Conservation (phyloP, 495 filamentous ascomycete species). For the Rostrohypoxylon terebratum region DNA sequence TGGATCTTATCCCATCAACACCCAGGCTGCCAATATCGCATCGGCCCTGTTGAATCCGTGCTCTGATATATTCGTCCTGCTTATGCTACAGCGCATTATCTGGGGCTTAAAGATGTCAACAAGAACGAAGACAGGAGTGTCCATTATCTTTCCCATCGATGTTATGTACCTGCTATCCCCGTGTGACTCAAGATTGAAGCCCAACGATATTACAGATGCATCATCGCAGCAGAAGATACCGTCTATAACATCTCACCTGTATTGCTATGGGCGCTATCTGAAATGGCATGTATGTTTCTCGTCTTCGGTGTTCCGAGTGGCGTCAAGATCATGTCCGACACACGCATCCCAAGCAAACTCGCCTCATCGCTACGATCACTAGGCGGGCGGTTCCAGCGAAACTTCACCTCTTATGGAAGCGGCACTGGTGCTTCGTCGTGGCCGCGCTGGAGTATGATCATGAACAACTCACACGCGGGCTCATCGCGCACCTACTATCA, state of each 20-base stretch:
- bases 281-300: conserved; percentile 53
- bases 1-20: conserved; percentile 41
- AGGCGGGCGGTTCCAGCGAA: conserved; percentile 12
- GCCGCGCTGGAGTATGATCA: conserved; percentile 32
- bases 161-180: conserved; percentile 48
- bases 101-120: conserved; percentile 48
- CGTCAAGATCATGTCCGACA: conserved; percentile 44
- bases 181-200: background rate
- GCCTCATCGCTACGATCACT: conserved; percentile 32
- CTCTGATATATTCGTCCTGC: conserved; percentile 52
- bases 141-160: conserved; percentile 53
- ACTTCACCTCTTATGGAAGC: conserved; percentile 1
- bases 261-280: conserved; percentile 47
- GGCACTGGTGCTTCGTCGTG: conserved; percentile 25
- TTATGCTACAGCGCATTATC: conserved; percentile 52
- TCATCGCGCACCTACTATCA: conserved; percentile 42
- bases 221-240: conserved; percentile 42
- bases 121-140: conserved; percentile 48
- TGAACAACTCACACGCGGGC: conserved; percentile 21
- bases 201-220: conserved; percentile 17
- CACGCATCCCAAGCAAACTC: conserved; percentile 22
- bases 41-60: conserved; percentile 49
- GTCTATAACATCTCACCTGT: conserved; percentile 41
- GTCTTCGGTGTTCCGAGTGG: conserved; percentile 46
- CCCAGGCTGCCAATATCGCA: conserved; percentile 35